Conservation (phyloP, 805 yeast species). For the Candida endomychidarum region DNA sequence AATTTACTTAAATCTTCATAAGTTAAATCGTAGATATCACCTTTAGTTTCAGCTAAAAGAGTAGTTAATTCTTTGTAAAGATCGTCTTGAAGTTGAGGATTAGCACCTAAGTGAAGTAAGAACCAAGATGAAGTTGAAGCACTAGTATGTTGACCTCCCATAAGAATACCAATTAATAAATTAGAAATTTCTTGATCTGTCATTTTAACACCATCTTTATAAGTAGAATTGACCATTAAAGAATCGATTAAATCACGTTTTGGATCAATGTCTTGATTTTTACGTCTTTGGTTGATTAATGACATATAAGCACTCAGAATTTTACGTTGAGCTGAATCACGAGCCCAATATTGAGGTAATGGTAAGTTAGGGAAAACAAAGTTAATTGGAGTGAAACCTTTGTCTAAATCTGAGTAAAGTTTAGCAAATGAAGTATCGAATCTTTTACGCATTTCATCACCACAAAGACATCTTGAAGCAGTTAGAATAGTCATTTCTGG, state of each 20-base stretch:
- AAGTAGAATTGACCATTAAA: slow-evolving; percentile 75
- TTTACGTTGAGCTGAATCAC: slow-evolving; percentile 85
- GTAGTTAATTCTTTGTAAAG: slow-evolving; percentile 70
- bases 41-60: slow-evolving; percentile 55
- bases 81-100: slow-evolving; percentile 82
- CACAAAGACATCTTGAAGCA: slow-evolving; percentile 87
- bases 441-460: slow-evolving; percentile 84
- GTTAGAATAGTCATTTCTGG: slow-evolving; percentile 96
- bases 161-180: slow-evolving; percentile 84
- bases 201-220: slow-evolving; percentile 93
- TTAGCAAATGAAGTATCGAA: slow-evolving; percentile 82
- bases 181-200: slow-evolving; percentile 94
- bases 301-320: slow-evolving; percentile 80
- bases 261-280: slow-evolving; percentile 66
- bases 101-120: slow-evolving; percentile 83
- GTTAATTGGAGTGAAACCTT: slow-evolving; percentile 94
- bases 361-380: slow-evolving; percentile 96
- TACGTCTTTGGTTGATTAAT: slow-evolving; percentile 73
- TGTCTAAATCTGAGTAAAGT: slow-evolving; percentile 87
- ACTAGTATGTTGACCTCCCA: slow-evolving; percentile 99
- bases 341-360: slow-evolving; percentile 74
- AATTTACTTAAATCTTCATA: slow-evolving; percentile 82
- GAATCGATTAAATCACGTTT: slow-evolving; percentile 89
- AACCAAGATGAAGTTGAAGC: slow-evolving; percentile 97
- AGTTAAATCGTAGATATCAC: slow-evolving; percentile 54